phyloP scores from a whole-genome alignment of 192 early-diverging fungal species.

The Coemansia sp. region DNA sequence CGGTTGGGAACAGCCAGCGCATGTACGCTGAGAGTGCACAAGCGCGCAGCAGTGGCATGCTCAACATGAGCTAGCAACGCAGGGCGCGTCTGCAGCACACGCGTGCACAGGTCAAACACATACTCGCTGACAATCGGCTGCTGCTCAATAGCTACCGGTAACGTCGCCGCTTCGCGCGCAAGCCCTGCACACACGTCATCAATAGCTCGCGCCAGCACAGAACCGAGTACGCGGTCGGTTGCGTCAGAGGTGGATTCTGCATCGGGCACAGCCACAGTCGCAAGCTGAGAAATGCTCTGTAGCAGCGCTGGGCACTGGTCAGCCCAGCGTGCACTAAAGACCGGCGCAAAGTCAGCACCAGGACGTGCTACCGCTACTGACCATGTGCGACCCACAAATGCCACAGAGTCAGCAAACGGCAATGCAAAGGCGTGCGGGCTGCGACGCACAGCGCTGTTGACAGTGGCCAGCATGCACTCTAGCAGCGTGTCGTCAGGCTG shows the following conservation, averaged over 20 bases:
- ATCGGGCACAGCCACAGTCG: conserved; percentile 17
- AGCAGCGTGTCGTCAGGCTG: conserved; percentile 24
- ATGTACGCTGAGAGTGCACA: conserved; percentile 39
- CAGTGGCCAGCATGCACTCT: conserved; percentile 25
- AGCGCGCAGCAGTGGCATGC: conserved; percentile 7
- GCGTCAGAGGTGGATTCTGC: neutral
- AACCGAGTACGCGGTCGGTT: conserved; percentile 28
- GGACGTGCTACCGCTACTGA: conserved; percentile 14
- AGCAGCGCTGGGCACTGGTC: conserved; percentile 47
- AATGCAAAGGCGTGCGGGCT: conserved; percentile 38
- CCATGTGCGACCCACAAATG: conserved; percentile 32
- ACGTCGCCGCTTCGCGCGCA: conserved; percentile 15
- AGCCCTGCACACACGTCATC: conserved; percentile 28
- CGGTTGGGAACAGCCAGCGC: conserved; percentile 47
- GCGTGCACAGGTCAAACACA: conserved; percentile 37
- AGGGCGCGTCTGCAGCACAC: conserved; percentile 26
- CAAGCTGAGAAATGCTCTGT: conserved; percentile 38
- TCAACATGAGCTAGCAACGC: conserved; percentile 15
- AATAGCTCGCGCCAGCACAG: conserved; percentile 27
- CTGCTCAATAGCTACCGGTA: conserved; percentile 36
- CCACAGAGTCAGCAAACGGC: conserved; percentile 16
- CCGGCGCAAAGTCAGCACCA: neutral
- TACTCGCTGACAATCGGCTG: conserved; percentile 42
- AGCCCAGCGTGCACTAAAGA: conserved; percentile 27
- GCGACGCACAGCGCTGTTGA: conserved; percentile 36